Base-by-base conservation (phyloP, 495 filamentous ascomycete species). In the Penicillium paradoxum region DNA sequence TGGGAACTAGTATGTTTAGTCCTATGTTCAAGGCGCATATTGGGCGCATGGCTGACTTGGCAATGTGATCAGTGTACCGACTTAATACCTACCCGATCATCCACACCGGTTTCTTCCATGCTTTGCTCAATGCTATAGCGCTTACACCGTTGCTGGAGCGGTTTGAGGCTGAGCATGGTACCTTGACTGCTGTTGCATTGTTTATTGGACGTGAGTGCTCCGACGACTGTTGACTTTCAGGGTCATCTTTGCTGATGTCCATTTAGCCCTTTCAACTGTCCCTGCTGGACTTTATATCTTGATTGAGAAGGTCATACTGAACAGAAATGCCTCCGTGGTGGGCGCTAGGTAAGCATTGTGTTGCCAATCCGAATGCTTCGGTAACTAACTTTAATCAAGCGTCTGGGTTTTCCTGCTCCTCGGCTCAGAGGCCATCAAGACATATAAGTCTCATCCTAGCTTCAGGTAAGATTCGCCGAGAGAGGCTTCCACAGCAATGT, bases 81-180 rank as follows among this genome's bases (percentile, higher is more conserved):
- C 76, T 91, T 15, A 97, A 96, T 62, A 95, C 91, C 9, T 98
- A 88, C 66, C 91, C 92, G 2, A 76, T 98, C 46, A 86, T 97
- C 49, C 93, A 98, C 67, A 62, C 78, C 27, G 83, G 84, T 55
- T 79, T 92, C 69, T 75, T 95, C 53, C 93, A 97, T 66, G 73
- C 83, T 41, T 56, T 92, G 25, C 65, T 97, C 59, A 96, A 97
- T 69, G 63, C 87, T 37, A 15, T 96, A 41, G 86, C 90, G 4
- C 69, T 97, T 53, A 83, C 83, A 10, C 93, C 93, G 14, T 73
- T 98, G 41, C 64, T 97, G 56, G 91, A 96, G 68, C 79, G 91
- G 41, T 98, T 97, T 66, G 93, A 98, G 71, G 76, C 83, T n/a
- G 92, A 96, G 63, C 79, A 93, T 72, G 93, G 93, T 22, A 96